phyloP scores from a whole-genome alignment of 305 asterid species.

The Ilex paraguariensis region DNA sequence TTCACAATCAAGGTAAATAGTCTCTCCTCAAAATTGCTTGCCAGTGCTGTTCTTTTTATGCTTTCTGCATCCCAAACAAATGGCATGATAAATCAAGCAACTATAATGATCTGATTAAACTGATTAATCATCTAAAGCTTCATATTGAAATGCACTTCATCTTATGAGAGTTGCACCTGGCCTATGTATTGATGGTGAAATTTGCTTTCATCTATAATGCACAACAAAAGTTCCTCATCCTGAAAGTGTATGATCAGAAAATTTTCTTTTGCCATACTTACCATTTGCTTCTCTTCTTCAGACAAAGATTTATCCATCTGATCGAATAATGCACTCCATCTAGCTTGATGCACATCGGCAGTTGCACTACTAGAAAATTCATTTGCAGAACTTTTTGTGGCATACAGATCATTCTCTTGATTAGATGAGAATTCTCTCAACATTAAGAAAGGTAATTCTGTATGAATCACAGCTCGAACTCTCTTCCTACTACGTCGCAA shows the following conservation, averaged over 20 bases:
- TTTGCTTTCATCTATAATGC: background rate
- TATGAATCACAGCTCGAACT: constrained; percentile 63
- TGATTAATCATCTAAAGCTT: no score
- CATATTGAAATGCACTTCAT: no score
- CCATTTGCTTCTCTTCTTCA: constrained; percentile 81
- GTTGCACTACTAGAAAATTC: constrained; percentile 30
- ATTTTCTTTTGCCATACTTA: constrained; percentile 23
- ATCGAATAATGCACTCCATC: constrained; percentile 65
- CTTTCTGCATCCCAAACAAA: no score
- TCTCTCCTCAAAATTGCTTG: no score
- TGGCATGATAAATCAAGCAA: no score
- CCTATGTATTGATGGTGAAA: background rate
- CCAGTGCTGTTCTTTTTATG: no score
- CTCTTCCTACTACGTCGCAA: constrained; percentile 79
- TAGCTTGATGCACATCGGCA: constrained; percentile 50
- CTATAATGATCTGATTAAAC: no score
- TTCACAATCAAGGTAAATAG: no score
- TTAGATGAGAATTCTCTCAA: constrained; percentile 58
- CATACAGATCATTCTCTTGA: constrained; percentile 28
- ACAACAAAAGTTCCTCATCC: no score
- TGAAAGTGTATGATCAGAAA: background rate
- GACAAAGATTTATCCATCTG: constrained; percentile 75
- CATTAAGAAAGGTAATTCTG: constrained; percentile 63
- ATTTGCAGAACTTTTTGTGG: constrained; percentile 16
- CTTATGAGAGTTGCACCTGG: no score